phyloP scores from a whole-genome alignment of 2,329 filamentous ascomycete genomes.

The Pestalotiopsis sp. region DNA sequence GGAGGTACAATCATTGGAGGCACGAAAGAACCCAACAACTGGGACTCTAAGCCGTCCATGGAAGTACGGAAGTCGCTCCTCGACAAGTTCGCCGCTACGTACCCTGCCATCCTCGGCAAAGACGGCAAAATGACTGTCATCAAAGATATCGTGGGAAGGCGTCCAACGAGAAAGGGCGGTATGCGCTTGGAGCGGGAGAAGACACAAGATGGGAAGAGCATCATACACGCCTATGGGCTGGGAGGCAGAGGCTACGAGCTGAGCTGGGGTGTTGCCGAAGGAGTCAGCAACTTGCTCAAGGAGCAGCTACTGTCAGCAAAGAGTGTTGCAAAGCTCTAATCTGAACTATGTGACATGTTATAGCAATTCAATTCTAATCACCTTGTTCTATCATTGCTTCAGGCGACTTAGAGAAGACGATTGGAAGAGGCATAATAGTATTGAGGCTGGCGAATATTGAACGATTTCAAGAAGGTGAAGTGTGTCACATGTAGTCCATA shows the following conservation, averaged over 20 bases:
- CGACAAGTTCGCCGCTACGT: slow-evolving; percentile 30
- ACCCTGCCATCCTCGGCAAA: slow-evolving; percentile 29
- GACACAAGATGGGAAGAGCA: slow-evolving; percentile 25
- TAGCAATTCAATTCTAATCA: too few relatives aligned
- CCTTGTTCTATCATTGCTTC: too few relatives aligned
- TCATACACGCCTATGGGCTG: slow-evolving; percentile 62
- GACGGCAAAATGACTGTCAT: slow-evolving; percentile 36
- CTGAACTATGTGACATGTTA: background rate
- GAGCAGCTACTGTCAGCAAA: slow-evolving; percentile 18
- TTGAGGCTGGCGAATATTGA: too few relatives aligned
- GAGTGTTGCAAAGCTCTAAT: slow-evolving; percentile 5
- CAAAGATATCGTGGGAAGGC: slow-evolving; percentile 47
- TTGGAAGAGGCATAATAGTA: too few relatives aligned
- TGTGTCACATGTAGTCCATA: too few relatives aligned
- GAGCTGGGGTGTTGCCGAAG: slow-evolving; percentile 61
- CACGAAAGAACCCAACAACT: slow-evolving; percentile 64
- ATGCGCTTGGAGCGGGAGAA: slow-evolving; percentile 57
- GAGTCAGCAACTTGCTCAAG: slow-evolving; percentile 45
- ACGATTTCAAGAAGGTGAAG: too few relatives aligned
- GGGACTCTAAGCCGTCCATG: slow-evolving; percentile 50
- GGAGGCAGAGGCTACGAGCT: slow-evolving; percentile 65
- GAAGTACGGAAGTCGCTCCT: slow-evolving; percentile 53
- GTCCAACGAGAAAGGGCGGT: slow-evolving; percentile 48
- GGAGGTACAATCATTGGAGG: slow-evolving; percentile 70
- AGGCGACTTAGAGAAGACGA: too few relatives aligned